These are phyloP conservation scores for Saprolegnia diclina DNA, from an alignment of 352 stramenopile species.

Conservation along the genomic window DNA sequence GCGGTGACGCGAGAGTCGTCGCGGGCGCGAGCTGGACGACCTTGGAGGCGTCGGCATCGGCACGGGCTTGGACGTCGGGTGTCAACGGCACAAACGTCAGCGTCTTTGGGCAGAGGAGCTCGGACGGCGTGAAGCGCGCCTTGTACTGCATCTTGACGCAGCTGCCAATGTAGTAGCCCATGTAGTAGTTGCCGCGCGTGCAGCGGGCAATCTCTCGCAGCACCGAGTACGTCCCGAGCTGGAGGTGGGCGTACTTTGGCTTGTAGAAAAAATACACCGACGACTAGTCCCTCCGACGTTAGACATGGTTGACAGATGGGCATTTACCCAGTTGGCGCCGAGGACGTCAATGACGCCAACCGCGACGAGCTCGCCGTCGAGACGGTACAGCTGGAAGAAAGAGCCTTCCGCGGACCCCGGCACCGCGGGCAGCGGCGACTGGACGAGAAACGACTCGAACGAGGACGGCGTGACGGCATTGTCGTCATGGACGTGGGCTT, in stretches of 20 bases:
- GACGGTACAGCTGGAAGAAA: slow-evolving; percentile 37
- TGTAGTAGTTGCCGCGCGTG: slow-evolving; percentile 51
- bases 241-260: slow-evolving; percentile 40
- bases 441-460: slow-evolving; percentile 29
- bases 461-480: slow-evolving; percentile 15
- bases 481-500: slow-evolving; percentile 51
- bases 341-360: slow-evolving; percentile 69
- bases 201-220: slow-evolving; percentile 65
- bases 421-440: slow-evolving; percentile 30
- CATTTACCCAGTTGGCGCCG: slow-evolving; percentile 35
- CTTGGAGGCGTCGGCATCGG: slow-evolving; percentile 3
- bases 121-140: slow-evolving; percentile 55
- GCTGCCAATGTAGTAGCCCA: slow-evolving; percentile 66
- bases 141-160: slow-evolving; percentile 77
- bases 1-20: background rate
- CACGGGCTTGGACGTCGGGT: background rate
- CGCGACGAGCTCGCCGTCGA: slow-evolving; percentile 51
- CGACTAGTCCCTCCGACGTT: slow-evolving; percentile 34
- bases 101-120: slow-evolving; percentile 50
- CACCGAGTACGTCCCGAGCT: slow-evolving; percentile 57
- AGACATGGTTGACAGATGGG: too few species aligned
- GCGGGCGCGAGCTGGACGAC: background rate
- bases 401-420: slow-evolving; percentile 18
- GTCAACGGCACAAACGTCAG: slow-evolving; percentile 47
- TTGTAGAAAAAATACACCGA: slow-evolving; percentile 76